These are phyloP conservation scores for Volvox africanus DNA, from an alignment of 139 green algal genomes.

Conservation along the genomic window DNA sequence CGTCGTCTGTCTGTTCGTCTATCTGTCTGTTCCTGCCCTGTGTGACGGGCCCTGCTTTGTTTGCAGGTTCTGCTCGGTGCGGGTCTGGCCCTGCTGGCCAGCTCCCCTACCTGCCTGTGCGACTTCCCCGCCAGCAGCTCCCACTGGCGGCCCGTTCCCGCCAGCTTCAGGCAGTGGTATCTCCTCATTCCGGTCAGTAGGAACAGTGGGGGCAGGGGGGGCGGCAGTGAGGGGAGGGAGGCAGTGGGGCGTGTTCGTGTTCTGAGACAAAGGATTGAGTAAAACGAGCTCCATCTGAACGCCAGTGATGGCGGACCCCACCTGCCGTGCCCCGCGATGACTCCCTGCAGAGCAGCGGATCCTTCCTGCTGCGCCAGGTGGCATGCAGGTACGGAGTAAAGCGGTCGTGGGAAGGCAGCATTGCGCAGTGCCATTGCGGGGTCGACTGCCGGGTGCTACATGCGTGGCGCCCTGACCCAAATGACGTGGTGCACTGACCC, in stretches of 20 bases:
- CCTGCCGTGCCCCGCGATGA: too few species aligned
- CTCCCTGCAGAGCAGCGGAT: neutral
- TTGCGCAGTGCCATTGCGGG: neutral
- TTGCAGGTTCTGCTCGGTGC: neutral
- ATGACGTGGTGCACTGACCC: too few species aligned
- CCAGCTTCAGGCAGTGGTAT: slow-evolving; percentile 37
- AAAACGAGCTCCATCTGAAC: too few species aligned
- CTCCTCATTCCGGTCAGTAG: slow-evolving; percentile 13
- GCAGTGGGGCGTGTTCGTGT: too few species aligned
- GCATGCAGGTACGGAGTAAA: slow-evolving; percentile 1
- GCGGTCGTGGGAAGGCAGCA: neutral
- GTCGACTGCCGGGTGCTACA: neutral
- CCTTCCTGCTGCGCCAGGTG: slow-evolving; percentile 39
- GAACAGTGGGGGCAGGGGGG: too few species aligned
- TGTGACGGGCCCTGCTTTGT: too few species aligned
- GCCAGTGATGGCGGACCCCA: too few species aligned
- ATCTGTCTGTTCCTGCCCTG: neutral
- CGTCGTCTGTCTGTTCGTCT: neutral
- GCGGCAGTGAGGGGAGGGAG: too few species aligned
- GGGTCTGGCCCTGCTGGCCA: slow-evolving; percentile 18
- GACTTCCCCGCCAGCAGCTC: neutral
- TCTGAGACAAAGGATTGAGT: too few species aligned
- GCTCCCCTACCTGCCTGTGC: neutral
- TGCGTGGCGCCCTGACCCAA: too few species aligned
- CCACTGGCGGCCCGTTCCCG: neutral